Evolutionary conservation across 768 basidiomycete genomes (phyloP).

Genomic region (Infundibulicybe gibba): DNA sequence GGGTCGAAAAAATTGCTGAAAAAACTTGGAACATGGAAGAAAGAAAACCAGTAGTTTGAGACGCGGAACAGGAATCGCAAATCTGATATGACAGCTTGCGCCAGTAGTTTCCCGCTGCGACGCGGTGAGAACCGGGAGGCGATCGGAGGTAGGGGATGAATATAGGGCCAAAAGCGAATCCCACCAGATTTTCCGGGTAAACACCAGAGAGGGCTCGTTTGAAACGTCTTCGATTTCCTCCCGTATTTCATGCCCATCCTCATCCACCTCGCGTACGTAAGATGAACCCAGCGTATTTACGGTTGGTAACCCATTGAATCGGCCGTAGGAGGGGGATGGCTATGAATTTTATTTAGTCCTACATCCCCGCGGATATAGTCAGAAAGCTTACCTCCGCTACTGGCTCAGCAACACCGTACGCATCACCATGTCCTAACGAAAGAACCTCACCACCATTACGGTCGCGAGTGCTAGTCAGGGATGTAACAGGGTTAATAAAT

Average conservation of each 20-base stretch:
- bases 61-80: constrained; percentile 60
- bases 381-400: no score
- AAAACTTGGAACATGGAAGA: constrained; percentile 70
- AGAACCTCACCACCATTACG: no score
- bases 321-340: not conserved
- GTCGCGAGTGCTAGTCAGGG: no score
- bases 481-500: no score
- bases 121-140: constrained; percentile 27
- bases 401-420: no score
- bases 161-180: constrained; percentile 64
- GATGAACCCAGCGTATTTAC: constrained; percentile 8
- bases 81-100: constrained; percentile 46
- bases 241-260: constrained; percentile 12
- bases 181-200: constrained; percentile 77
- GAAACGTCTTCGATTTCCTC: constrained; percentile 27
- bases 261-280: constrained; percentile 13
- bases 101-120: constrained; percentile 43
- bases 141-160: constrained; percentile 28
- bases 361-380: no score
- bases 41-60: constrained; percentile 72
- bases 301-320: constrained; percentile 11
- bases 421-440: no score
- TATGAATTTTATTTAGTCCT: no score
- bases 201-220: constrained; percentile 59
- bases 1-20: constrained; percentile 57